Percentiles rank a stretch among this genome's conserved stretches.
Evolutionary conservation across 148 eudicot species (phyloP).

Genomic region (Drosera capensis): DNA sequence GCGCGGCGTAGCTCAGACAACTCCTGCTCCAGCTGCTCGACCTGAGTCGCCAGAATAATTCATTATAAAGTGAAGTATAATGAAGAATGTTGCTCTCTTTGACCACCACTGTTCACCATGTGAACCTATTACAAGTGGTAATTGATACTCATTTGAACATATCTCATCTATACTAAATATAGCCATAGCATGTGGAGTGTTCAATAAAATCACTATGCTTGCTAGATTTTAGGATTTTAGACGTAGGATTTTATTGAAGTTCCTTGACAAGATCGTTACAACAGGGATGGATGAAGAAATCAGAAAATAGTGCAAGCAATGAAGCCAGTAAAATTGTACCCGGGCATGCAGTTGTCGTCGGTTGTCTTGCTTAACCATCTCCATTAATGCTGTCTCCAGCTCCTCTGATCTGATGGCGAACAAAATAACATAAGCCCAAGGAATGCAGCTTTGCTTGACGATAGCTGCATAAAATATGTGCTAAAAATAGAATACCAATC

Average conservation of each 20-base stretch:
- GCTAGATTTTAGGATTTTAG: no score
- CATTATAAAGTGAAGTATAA: neutral
- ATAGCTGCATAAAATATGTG: no score
- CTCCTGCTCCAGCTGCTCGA: constrained; percentile 78
- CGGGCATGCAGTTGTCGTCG: constrained; percentile 80
- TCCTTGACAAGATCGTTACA: no score
- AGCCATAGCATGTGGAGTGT: no score
- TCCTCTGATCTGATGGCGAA: constrained; percentile 83
- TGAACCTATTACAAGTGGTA: no score
- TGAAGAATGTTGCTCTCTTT: neutral
- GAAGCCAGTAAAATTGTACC: constrained; percentile 37
- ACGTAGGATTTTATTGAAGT: no score
- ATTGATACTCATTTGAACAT: no score
- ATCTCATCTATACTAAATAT: neutral
- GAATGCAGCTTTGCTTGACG: no score
- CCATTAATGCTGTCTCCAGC: constrained; percentile 91
- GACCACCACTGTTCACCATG: no score
- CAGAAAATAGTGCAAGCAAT: no score
- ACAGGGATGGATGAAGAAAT: neutral
- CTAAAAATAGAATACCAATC: no score
- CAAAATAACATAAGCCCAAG: neutral
- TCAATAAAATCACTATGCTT: no score
- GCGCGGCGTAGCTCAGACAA: constrained; percentile 55
- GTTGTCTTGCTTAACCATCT: constrained; percentile 98
- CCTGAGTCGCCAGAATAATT: constrained; percentile 22